Percentiles rank a stretch among this genome's conserved stretches.
These are phyloP conservation scores for Saitozyma podzolica DNA, from an alignment of 768 basidiomycete genomes.

Conservation along the genomic window DNA sequence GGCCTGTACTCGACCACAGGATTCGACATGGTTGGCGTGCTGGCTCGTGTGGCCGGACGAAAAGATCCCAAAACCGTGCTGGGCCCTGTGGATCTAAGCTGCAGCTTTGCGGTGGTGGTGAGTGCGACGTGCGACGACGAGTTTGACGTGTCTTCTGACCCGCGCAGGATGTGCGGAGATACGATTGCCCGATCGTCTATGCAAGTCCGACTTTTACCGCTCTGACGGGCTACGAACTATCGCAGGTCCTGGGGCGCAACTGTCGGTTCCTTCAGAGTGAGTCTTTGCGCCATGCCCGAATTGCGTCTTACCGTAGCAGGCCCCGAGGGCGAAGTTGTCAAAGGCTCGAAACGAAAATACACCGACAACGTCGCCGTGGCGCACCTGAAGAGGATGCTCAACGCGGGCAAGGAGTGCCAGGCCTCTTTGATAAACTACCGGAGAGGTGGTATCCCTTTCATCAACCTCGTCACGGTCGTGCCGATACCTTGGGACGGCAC, in stretches of 20 bases:
- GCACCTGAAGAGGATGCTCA: slow-evolving; percentile 66
- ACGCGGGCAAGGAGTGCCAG: slow-evolving; percentile 82
- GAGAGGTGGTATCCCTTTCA: slow-evolving; percentile 79
- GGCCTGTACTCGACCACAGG: slow-evolving; percentile 84
- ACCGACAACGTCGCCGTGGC: slow-evolving; percentile 69
- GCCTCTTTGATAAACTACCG: slow-evolving; percentile 82
- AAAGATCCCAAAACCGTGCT: slow-evolving; percentile 72
- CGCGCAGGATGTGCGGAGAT: slow-evolving; percentile 67
- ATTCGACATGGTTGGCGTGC: slow-evolving; percentile 81
- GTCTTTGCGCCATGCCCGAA: slow-evolving; percentile 8
- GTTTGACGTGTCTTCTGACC: slow-evolving; percentile 9
- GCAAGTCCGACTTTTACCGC: slow-evolving; percentile 79
- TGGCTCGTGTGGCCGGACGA: slow-evolving; percentile 73
- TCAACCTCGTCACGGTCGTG: slow-evolving; percentile 87
- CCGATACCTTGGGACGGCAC: slow-evolving; percentile 73
- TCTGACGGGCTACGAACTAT: slow-evolving; percentile 54
- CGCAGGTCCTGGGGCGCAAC: slow-evolving; percentile 81
- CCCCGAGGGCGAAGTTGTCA: slow-evolving; percentile 63
- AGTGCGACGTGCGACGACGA: slow-evolving; percentile 9
- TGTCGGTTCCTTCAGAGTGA: slow-evolving; percentile 59
- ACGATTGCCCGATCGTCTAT: slow-evolving; percentile 86
- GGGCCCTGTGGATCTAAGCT: slow-evolving; percentile 89
- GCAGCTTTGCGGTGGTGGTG: slow-evolving; percentile 79
- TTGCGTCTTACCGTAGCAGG: slow-evolving; percentile 64
- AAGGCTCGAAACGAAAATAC: slow-evolving; percentile 61